phyloP scores from a whole-genome alignment of 805 yeast genomes.

The Wickerhamomyces silvicola region DNA sequence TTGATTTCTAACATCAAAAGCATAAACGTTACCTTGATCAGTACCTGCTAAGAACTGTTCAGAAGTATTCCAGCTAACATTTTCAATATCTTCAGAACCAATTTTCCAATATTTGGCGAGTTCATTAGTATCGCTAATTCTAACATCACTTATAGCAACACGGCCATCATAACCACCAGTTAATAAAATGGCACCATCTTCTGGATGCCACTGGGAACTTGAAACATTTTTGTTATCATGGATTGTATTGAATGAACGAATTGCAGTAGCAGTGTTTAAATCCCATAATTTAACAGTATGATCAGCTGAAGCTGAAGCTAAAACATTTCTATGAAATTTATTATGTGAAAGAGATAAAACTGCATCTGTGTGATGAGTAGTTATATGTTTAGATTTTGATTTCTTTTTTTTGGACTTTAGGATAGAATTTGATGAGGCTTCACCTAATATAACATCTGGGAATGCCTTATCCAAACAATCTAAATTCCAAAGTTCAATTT shows the following conservation, averaged over 20 bases:
- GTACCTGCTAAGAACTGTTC: constrained; percentile 76
- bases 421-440: constrained; percentile 35
- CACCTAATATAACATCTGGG: constrained; percentile 91
- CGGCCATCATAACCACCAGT: constrained; percentile 93
- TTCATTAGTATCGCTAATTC: constrained; percentile 54
- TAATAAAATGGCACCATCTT: constrained; percentile 60
- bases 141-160: constrained; percentile 77
- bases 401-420: constrained; percentile 36
- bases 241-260: constrained; percentile 61
- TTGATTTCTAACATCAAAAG: constrained; percentile 74
- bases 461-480: constrained; percentile 90
- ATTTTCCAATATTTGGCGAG: constrained; percentile 63
- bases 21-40: constrained; percentile 83
- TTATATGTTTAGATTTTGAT: constrained; percentile 42
- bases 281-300: constrained; percentile 96
- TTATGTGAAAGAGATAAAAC: constrained; percentile 84
- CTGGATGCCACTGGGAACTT: constrained; percentile 77
- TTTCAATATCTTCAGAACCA: constrained; percentile 79
- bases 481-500: constrained; percentile 93
- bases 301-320: constrained; percentile 95
- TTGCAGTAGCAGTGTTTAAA: constrained; percentile 65
- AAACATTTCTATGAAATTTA: constrained; percentile 69
- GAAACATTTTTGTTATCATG: constrained; percentile 83
- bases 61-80: constrained; percentile 62
- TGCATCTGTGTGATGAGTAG: constrained; percentile 89